These are phyloP conservation scores for Blastobotrys americana DNA, from an alignment of 805 yeast genomes.

Conservation along the genomic window DNA sequence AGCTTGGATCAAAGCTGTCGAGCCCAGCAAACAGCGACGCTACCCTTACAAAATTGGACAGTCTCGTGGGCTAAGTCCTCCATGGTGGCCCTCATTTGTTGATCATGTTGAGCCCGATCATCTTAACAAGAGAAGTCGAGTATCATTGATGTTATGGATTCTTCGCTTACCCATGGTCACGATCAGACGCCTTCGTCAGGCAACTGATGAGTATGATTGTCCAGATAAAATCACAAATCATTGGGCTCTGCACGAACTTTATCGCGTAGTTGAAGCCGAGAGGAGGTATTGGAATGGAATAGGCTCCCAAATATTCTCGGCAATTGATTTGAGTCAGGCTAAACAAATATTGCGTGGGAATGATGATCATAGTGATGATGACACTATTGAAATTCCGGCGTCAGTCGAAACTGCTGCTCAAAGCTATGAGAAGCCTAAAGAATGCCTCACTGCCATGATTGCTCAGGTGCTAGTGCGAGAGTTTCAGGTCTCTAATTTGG, in stretches of 20 bases:
- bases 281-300: background rate
- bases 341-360: no score
- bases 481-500: no score
- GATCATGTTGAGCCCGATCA: slow-evolving; percentile 72
- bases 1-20: slow-evolving; percentile 57
- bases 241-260: slow-evolving; percentile 8
- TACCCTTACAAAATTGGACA: slow-evolving; percentile 55
- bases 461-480: no score
- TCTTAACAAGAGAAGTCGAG: slow-evolving; percentile 50
- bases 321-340: no score
- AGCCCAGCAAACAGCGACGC: slow-evolving; percentile 57
- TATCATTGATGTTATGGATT: slow-evolving; percentile 35
- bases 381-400: no score
- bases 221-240: background rate
- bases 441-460: no score
- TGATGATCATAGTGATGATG: no score
- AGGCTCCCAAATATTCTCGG: background rate
- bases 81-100: slow-evolving; percentile 63
- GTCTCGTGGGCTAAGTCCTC: slow-evolving; percentile 32
- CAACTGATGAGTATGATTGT: slow-evolving; percentile 6
- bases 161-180: background rate
- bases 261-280: slow-evolving; percentile 3
- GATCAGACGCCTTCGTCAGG: slow-evolving; percentile 3
- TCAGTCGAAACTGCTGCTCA: no score
- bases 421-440: no score